Base-by-base conservation (phyloP, 208 protist species). In the Lotmaria passim region DNA sequence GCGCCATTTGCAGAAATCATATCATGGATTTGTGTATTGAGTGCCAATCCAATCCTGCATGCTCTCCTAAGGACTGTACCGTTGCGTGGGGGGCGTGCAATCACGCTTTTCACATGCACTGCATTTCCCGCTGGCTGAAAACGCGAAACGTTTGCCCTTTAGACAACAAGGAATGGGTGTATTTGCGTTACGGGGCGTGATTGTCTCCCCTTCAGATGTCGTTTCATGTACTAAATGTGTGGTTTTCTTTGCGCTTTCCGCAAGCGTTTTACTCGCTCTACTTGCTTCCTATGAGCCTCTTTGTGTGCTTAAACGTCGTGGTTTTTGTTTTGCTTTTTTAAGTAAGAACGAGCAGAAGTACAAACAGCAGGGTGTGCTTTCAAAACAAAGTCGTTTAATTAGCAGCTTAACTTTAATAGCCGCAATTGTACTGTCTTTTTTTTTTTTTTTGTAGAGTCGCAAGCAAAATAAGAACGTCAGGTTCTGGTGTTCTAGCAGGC, bases 21-120 rank as follows among this genome's bases (percentile, higher is more conserved):
- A 98, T 99, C 61, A 99, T 99, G 98, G 98, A 99, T 58, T 74
- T 99, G 7, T 99, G 97, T 82, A 99, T 99, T 58, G 98, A 99
- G 69, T 99, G 98, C 75, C 98, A 99, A 74, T 96, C 98, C 1
- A 98, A 98, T 73, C 97, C 97, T 67, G 39, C 90, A 71, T 39
- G 81, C 50, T 56, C 90, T 28, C 97, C 96, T 0, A 95, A 82
- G 69, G 97, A 99, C 50, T 99, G 98, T 75, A 99, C 91, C 34
- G 97, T 99, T 15, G 98, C 98, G 3, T 99, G 98, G 98, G 98
- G 98, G 31, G 80, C 93, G n/a, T 99, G 98, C 89, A 98, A 98
- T 71, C 98, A 99, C 69, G 98, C 98, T 7, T 99, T 99, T 83
- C 98, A 99, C 74, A 99, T 98, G 69, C 98, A 99, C 79, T 99